Percentiles rank a stretch among this genome's conserved stretches.
Conservation (phyloP, 2,329 filamentous ascomycete genomes). For the Myriosclerotinia curreyana region DNA sequence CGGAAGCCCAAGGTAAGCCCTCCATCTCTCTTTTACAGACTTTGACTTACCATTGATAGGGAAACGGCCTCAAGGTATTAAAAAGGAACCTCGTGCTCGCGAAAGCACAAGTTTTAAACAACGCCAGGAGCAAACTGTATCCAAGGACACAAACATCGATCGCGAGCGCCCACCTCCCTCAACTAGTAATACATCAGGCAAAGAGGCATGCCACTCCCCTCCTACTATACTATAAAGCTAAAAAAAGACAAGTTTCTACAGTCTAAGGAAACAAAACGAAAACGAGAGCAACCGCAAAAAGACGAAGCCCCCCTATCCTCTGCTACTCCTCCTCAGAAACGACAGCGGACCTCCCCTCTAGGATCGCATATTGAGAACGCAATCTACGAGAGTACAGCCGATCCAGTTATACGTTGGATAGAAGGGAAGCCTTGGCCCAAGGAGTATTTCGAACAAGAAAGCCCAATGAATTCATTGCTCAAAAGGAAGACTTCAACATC, state of each 20-base stretch:
- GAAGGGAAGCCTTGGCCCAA: not conserved
- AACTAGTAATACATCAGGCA: conserved; percentile 28
- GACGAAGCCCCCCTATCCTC: conserved; percentile 8
- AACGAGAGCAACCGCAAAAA: conserved; percentile 15
- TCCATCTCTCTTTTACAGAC: too few relatives aligned
- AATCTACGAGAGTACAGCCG: conserved; percentile 12
- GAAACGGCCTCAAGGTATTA: too few relatives aligned
- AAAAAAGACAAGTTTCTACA: conserved; percentile 30
- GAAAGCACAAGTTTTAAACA: too few relatives aligned
- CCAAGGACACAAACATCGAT: conserved; percentile 22
- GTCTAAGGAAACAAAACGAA: conserved; percentile 20
- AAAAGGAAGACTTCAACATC: conserved; percentile 37
- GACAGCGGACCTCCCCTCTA: conserved; percentile 22
- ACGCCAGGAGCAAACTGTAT: conserved; percentile 4
- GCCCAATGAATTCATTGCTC: conserved; percentile 33
- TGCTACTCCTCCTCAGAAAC: conserved; percentile 29
- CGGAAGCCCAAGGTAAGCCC: too few relatives aligned
- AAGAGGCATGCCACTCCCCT: conserved; percentile 29
- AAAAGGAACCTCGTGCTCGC: too few relatives aligned
- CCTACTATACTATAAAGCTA: conserved; percentile 31
- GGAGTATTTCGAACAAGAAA: conserved; percentile 14
- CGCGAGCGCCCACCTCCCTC: conserved; percentile 27
- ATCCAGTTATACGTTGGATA: conserved; percentile 4
- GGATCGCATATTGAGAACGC: not conserved
- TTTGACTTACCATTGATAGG: too few relatives aligned